These are phyloP conservation scores for Sherardia arvensis DNA, from an alignment of 257 asterid species.

Conservation along the genomic window DNA sequence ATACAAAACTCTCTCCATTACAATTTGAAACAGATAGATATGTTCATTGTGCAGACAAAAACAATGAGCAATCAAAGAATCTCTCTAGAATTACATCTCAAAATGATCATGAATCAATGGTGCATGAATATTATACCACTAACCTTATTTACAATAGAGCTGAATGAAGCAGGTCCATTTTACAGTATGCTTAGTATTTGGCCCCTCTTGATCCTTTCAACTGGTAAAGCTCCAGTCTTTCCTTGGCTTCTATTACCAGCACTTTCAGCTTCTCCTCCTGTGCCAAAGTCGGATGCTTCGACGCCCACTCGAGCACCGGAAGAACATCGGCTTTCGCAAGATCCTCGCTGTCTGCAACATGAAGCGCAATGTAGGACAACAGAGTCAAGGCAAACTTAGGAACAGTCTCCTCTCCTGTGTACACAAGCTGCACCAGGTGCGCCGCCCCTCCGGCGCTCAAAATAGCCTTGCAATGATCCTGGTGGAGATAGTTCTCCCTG, in stretches of 20 bases:
- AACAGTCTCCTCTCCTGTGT: constrained; percentile 31
- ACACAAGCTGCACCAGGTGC: constrained; percentile 31
- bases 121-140: too few species aligned
- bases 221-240: constrained; percentile 34
- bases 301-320: constrained; percentile 31
- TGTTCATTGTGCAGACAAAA: neutral
- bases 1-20: neutral
- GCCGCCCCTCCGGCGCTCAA: constrained; percentile 31
- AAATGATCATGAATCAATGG: neutral
- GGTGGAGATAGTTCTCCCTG: constrained; percentile 29
- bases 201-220: constrained; percentile 27
- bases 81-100: neutral
- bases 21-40: neutral
- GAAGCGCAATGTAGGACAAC: constrained; percentile 29
- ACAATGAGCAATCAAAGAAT: constrained; percentile 1
- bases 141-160: too few species aligned
- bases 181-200: constrained; percentile 7
- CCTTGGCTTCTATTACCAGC: constrained; percentile 24
- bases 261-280: constrained; percentile 27
- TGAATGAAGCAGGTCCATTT: neutral
- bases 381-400: constrained; percentile 24
- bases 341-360: constrained; percentile 35
- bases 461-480: constrained; percentile 36
- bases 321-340: constrained; percentile 33
- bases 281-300: constrained; percentile 19